A percentile compares a stretch with the other conserved stretches of the same genome.
Evolutionary conservation across 2,329 filamentous ascomycete genomes (phyloP).

Genomic region (Pestalotiopsis sp.): DNA sequence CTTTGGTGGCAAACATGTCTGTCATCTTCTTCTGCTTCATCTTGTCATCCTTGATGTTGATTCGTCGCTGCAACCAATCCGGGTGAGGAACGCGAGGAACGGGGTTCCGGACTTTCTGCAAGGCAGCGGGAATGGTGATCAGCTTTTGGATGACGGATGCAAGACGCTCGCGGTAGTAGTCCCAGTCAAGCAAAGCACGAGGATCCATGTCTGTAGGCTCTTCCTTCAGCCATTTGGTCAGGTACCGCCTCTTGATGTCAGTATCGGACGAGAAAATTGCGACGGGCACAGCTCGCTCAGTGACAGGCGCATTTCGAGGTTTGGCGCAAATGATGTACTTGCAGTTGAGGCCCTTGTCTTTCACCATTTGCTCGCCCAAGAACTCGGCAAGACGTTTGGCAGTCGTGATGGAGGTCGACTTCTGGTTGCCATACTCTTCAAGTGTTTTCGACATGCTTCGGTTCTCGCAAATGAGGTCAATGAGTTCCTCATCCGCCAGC

Average conservation of each 20-base stretch:
- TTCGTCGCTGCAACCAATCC: conserved; percentile 93
- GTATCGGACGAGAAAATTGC: conserved; percentile 97
- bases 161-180: conserved; percentile 94
- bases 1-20: conserved; percentile 75
- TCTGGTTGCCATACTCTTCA: conserved; percentile 93
- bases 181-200: conserved; percentile 88
- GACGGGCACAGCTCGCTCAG: conserved; percentile 90
- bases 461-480: conserved; percentile 99
- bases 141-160: conserved; percentile 98
- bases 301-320: conserved; percentile 88
- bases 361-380: conserved; percentile 96
- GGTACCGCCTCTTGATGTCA: conserved; percentile 81
- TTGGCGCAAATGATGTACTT: conserved; percentile 96
- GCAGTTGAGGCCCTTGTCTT: conserved; percentile 98
- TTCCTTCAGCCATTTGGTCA: conserved; percentile 95
- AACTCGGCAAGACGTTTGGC: conserved; percentile 95
- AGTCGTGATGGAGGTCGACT: conserved; percentile 99
- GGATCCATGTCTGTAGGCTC: conserved; percentile 91
- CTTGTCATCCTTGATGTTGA: conserved; percentile 93
- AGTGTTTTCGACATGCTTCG: conserved; percentile 97
- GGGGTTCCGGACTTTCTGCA: conserved; percentile 94
- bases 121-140: conserved; percentile 94
- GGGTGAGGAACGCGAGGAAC: conserved; percentile 92
- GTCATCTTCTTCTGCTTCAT: conserved; percentile 99
- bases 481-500: conserved; percentile 92